These are phyloP conservation scores for Asterochloris erici DNA, from an alignment of 139 green algal species.

Conservation along the genomic window DNA sequence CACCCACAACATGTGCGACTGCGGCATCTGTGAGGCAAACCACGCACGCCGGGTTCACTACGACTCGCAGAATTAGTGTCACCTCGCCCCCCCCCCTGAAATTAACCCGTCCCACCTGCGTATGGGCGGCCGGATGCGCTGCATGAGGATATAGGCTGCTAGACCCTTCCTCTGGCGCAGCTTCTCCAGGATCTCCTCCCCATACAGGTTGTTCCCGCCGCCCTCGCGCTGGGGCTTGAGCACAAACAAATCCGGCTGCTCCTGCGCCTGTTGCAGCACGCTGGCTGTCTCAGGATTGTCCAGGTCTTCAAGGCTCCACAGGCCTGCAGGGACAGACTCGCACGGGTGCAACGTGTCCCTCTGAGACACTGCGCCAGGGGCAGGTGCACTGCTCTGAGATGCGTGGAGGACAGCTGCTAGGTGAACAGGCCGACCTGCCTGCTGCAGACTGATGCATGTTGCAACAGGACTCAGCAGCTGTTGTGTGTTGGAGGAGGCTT, in stretches of 20 bases:
- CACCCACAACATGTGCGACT: no score
- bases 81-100: no score
- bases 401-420: no score
- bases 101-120: constrained; percentile 19
- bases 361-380: no score
- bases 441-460: no score
- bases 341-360: no score
- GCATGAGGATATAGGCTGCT: constrained; percentile 94
- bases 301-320: constrained; percentile 88
- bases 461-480: no score
- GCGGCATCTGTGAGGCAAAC: no score
- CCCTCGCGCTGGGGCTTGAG: constrained; percentile 95
- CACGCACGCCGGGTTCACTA: background rate
- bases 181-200: constrained; percentile 35
- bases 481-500: no score
- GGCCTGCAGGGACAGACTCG: constrained; percentile 28
- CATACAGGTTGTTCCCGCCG: constrained; percentile 98
- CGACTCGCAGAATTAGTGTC: background rate
- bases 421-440: no score
- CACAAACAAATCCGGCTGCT: constrained; percentile 79
- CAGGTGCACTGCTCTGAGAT: no score
- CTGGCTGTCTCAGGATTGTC: constrained; percentile 32
- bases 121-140: constrained; percentile 85
- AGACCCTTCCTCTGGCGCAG: constrained; percentile 51
- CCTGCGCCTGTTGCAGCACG: constrained; percentile 59